Evolutionary conservation across 768 basidiomycete genomes (phyloP).

Genomic region (Lentinus tigrinus): DNA sequence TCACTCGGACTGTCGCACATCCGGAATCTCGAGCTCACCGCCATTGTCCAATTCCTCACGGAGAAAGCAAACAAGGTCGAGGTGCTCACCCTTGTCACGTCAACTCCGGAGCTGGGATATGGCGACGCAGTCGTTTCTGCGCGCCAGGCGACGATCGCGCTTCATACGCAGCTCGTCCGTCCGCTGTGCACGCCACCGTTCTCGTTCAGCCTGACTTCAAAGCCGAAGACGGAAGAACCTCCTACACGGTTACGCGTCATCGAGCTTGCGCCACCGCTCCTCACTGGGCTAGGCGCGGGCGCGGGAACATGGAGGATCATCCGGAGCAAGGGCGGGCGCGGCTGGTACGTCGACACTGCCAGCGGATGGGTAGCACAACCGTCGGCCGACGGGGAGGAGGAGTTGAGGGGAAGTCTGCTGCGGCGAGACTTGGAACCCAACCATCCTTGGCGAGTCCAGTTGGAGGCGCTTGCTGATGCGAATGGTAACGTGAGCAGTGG

Average conservation of each 20-base stretch:
- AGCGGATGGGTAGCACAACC: conserved; percentile 70
- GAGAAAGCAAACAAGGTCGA: conserved; percentile 76
- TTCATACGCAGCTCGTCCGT: conserved; percentile 77
- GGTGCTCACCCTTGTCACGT: conserved; percentile 77
- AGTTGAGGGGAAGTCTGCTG: conserved; percentile 44
- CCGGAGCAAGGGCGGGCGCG: conserved; percentile 88
- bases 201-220: conserved; percentile 50
- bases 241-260: conserved; percentile 83
- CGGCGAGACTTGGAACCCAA: conserved; percentile 54
- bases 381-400: not conserved
- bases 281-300: conserved; percentile 73
- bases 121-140: conserved; percentile 40
- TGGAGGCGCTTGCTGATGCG: conserved; percentile 71
- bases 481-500: conserved; percentile 90
- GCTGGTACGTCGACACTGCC: conserved; percentile 92
- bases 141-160: conserved; percentile 68
- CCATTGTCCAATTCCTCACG: conserved; percentile 66
- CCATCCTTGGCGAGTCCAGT: conserved; percentile 70
- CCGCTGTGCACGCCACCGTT: conserved; percentile 81
- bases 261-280: conserved; percentile 73
- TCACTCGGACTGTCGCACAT: conserved; percentile 91
- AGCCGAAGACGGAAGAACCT: conserved; percentile 37
- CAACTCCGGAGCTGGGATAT: conserved; percentile 73
- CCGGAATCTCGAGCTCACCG: conserved; percentile 61
- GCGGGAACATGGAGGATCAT: conserved; percentile 87